Evolutionary conservation across 2,329 filamentous ascomycete species (phyloP), one percentile per base, ranked within the genome.

Genomic region (Curvularia hawaiiensis): DNA sequence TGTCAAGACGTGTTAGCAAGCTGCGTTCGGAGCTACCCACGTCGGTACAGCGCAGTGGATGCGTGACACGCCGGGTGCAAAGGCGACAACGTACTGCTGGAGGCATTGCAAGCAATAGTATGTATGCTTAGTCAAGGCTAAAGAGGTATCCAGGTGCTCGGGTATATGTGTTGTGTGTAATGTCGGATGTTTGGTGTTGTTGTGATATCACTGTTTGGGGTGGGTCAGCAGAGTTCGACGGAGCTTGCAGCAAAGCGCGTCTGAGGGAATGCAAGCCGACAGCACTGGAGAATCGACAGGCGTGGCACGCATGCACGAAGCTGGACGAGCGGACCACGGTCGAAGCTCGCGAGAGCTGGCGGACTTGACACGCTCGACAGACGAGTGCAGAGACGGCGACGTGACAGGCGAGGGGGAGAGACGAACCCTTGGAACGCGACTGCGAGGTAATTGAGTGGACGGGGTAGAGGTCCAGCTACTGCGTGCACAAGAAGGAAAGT

Each of bases 91-190:
- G 80, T 82, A 86, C 84, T 57, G 65, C 69, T 69, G 82, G 81
- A 79, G 83, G 82, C 84, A 86, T 86, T 68, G 75, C 80, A 71
- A 74, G 69, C 63, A 72, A 73, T 73, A 74, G 65, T 74, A 75
- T 56, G 56, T 73, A 75, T 75, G 68, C 63, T 75, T 75, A 60
- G 52, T 63, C 63, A 70, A 73, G 52, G 66, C 72, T 75, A 74
- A 59, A 67, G 60, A 61, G 54, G 62, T 64, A 59, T 66, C 50
- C 58, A 50, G 52, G 59, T 62, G 57, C 56, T 66, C 51, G 64
- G 53, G 57, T 66, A 63, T 64, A 64, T 47, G 63, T 67, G 63
- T 64, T 62, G 60, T 67, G 58, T 60, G 65, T 56, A 59, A 56
- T 71, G 65, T 62, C 58, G 64, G 64, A 61, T 67, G 65, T 47